Evolutionary conservation across 306 rosid species (phyloP).

Genomic region (Argentina anserina): DNA sequence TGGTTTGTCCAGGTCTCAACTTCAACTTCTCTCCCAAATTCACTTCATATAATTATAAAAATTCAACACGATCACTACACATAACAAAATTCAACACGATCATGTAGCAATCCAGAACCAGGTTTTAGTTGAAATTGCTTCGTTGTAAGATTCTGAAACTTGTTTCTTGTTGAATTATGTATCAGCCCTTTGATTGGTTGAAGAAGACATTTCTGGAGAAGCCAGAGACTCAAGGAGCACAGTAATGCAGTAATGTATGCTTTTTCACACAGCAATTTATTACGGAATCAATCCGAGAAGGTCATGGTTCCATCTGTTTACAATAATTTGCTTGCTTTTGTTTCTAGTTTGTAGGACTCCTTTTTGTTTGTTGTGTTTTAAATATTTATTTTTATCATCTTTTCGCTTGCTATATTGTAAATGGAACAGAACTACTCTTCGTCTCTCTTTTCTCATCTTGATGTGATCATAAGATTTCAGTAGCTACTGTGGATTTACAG

Average conservation of each 20-base stretch:
- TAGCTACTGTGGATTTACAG: not conserved
- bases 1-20: conserved; percentile 55
- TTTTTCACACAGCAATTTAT: not conserved
- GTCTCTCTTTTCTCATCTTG: not conserved
- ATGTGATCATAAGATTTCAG: not conserved
- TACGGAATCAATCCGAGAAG: not conserved
- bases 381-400: too few relatives aligned
- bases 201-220: conserved; percentile 37
- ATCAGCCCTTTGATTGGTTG: conserved; percentile 35
- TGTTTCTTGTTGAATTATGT: not conserved
- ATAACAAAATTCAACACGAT: not conserved
- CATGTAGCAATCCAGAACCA: not conserved
- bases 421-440: not conserved
- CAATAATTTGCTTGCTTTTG: conserved; percentile 17
- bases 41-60: not conserved
- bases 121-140: not conserved
- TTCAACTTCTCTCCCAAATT: not conserved
- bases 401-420: not conserved
- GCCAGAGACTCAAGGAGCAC: conserved; percentile 19
- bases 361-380: too few relatives aligned
- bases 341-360: not conserved
- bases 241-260: conserved; percentile 17
- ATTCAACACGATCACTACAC: not conserved
- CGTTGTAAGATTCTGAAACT: not conserved
- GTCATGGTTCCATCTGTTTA: conserved; percentile 1